Conservation (phyloP, 768 basidiomycete genomes). For the Tephrocybe sp. region DNA sequence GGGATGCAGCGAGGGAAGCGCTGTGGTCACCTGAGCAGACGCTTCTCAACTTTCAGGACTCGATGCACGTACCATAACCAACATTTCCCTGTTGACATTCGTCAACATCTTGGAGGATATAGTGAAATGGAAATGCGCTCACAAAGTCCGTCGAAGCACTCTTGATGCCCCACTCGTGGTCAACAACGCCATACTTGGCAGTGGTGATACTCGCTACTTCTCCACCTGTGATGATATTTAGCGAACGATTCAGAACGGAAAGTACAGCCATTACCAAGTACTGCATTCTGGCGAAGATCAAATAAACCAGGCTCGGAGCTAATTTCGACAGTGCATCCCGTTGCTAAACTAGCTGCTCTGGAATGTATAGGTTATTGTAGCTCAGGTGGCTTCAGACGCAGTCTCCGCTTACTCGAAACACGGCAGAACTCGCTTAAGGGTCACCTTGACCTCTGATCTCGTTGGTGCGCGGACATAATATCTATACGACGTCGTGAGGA, state of each 20-base stretch:
- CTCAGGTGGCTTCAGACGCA: background rate
- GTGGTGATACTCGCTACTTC: conserved; percentile 65
- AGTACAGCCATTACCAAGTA: conserved; percentile 45
- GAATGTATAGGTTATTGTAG: background rate
- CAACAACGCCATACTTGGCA: conserved; percentile 62
- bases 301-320: conserved; percentile 8
- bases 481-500: conserved; percentile 26
- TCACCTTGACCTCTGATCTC: conserved; percentile 55
- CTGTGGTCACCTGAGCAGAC: conserved; percentile 20
- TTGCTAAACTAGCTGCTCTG: conserved; percentile 23
- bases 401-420: conserved; percentile 41
- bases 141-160: conserved; percentile 85
- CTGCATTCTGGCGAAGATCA: conserved; percentile 30
- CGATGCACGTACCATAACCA: conserved; percentile 54
- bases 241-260: background rate
- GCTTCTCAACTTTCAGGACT: background rate
- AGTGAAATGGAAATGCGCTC: conserved; percentile 25
- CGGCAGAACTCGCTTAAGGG: conserved; percentile 58
- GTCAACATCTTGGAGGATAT: background rate
- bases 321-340: conserved; percentile 21
- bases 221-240: conserved; percentile 41
- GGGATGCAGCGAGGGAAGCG: conserved; percentile 71
- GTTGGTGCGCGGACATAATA: conserved; percentile 77
- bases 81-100: conserved; percentile 58
- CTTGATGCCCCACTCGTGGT: conserved; percentile 66